Percentiles rank a stretch among this genome's conserved stretches.
phyloP scores from a whole-genome alignment of 164 flowering plant genomes.

The Cinnamomum chago region DNA sequence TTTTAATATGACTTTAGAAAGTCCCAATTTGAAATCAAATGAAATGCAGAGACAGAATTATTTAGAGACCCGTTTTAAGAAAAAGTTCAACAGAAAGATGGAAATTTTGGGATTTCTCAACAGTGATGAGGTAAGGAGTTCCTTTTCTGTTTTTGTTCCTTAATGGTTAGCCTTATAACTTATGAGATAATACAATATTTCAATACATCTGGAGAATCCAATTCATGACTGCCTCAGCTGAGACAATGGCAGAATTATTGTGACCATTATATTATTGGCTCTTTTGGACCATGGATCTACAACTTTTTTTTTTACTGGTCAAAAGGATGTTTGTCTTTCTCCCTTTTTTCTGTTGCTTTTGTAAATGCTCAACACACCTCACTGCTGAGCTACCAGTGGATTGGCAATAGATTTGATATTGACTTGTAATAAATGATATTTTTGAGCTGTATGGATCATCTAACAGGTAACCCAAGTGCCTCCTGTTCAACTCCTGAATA shows the following conservation, averaged over 20 bases:
- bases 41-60: conserved; percentile 23
- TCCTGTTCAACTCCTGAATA: too few species aligned
- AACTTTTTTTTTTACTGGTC: not conserved
- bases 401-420: too few species aligned
- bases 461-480: too few species aligned
- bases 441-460: too few species aligned
- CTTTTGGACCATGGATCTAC: not conserved
- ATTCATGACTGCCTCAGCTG: not conserved
- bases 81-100: conserved; percentile 30
- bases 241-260: not conserved
- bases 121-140: conserved; percentile 63
- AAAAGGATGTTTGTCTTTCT: not conserved
- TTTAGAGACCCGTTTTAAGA: conserved; percentile 21
- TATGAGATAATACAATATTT: not conserved
- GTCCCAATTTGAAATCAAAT: conserved; percentile 19
- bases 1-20: conserved; percentile 37
- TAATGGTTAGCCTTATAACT: not conserved
- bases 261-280: not conserved
- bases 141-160: not conserved
- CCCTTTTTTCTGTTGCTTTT: too few species aligned
- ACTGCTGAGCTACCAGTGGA: too few species aligned
- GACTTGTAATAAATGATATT: too few species aligned
- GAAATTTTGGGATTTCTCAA: conserved; percentile 49
- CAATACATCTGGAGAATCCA: too few species aligned
- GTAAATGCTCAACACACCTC: too few species aligned